Evolutionary conservation across 257 asterid genomes (phyloP).

Genomic region (Solanum etuberosum): DNA sequence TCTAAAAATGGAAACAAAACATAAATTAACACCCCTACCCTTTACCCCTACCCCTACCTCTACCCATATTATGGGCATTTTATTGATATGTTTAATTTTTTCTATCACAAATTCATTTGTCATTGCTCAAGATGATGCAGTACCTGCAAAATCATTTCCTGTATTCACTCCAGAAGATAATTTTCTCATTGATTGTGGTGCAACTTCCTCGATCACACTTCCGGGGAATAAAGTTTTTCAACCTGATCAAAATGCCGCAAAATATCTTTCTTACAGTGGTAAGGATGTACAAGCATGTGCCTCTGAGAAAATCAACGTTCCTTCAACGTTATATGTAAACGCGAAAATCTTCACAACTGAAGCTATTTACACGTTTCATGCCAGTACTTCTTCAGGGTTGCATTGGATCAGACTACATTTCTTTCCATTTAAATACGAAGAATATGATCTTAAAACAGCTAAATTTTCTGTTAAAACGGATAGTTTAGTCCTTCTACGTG

Average conservation of each 20-base stretch:
- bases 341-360: slow-evolving; percentile 10
- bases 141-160: background rate
- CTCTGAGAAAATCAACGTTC: background rate
- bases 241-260: slow-evolving; percentile 11
- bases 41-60: background rate
- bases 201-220: slow-evolving; percentile 6
- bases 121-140: background rate
- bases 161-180: slow-evolving; percentile 21
- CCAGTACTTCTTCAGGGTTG: background rate
- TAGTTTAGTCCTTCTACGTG: slow-evolving; percentile 22
- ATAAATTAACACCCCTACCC: background rate
- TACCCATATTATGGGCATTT: background rate
- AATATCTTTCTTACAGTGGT: slow-evolving; percentile 7
- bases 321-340: background rate
- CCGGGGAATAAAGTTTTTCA: slow-evolving; percentile 13
- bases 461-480: slow-evolving; percentile 27
- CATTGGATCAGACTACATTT: slow-evolving; percentile 9
- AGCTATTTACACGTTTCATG: slow-evolving; percentile 3
- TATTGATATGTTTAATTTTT: background rate
- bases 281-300: slow-evolving; percentile 1
- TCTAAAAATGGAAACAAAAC: background rate
- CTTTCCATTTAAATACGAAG: background rate
- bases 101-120: background rate
- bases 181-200: slow-evolving; percentile 23
- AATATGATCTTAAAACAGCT: background rate